Conservation (phyloP, 768 basidiomycete species). For the Udeniomyces megalosporus region DNA sequence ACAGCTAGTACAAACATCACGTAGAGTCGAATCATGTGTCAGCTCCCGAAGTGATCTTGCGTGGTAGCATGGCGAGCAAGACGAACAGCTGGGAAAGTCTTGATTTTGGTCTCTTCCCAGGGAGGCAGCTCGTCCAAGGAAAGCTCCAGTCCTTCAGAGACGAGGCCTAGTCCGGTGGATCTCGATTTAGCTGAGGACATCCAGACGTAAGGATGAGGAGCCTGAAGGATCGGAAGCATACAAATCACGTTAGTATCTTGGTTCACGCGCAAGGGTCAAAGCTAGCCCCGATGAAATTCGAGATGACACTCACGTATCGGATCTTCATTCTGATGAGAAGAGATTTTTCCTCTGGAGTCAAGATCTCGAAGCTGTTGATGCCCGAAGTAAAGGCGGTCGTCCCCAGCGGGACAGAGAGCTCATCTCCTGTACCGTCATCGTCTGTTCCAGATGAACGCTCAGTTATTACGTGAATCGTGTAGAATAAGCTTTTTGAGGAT, state of each 20-base stretch:
- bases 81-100: conserved; percentile 50
- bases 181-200: conserved; percentile 61
- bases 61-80: too few species aligned
- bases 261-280: neutral
- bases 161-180: conserved; percentile 68
- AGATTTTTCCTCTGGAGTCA: conserved; percentile 56
- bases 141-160: conserved; percentile 57
- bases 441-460: conserved; percentile 34
- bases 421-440: conserved; percentile 76
- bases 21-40: too few species aligned
- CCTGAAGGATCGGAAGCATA: neutral
- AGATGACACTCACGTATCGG: conserved; percentile 38
- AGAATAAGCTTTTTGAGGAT: neutral
- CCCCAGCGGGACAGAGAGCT: conserved; percentile 62
- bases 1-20: too few species aligned
- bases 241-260: neutral
- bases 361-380: conserved; percentile 64
- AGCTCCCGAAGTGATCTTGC: too few species aligned
- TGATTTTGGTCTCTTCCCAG: conserved; percentile 65
- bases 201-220: conserved; percentile 34
- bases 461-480: too few species aligned
- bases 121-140: conserved; percentile 49
- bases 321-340: conserved; percentile 61
- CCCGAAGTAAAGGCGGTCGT: conserved; percentile 64
- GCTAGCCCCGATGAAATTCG: too few species aligned